Base-by-base conservation (phyloP, 495 filamentous ascomycete genomes). In the Pyrenopolyporus hunteri region DNA sequence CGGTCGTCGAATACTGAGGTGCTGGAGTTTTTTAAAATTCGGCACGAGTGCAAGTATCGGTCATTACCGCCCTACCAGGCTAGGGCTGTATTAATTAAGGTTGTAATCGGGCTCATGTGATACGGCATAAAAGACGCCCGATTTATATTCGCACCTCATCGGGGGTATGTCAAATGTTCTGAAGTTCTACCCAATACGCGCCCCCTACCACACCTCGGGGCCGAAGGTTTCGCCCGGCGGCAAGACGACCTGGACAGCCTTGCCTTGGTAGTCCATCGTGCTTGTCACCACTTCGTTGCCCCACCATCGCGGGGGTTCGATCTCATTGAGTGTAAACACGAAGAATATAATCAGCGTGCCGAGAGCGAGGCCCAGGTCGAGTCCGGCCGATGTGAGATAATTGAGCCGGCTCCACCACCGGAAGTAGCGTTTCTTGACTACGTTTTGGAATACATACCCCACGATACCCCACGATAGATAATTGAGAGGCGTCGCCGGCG, bases 391-490 rank as follows among this genome's bases (percentile, higher is more conserved):
- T 3, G 85, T 80, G 28, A 88, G 74, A 59, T 87, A 89, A 60
- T 88, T 87, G 71, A 75, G 78, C 28, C 86, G 77, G 19, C 81
- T 81, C 87, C 87, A 90, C 87, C 87, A 90, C 0, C 74, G 78
- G 42, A 85, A 82, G 56, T 82, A 75, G 2, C 79, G 74, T 28
- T 80, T 81, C 50, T 80, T 77, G 47, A 90, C 73, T 11, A 80
- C 51, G 45, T 83, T 79, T 64, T 90, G 85, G 77, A 90, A 90
- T 6, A 87, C 69, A 35, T 78, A 82, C 23, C 87, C 87, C 10
- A 88, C 83, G 17, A 84, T 73, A 67, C 84, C 86, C 87, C 87
- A 90, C 0, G 81, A 83, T 5, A 87, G 78, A 64, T 89, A 90
- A 65, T 84, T 89, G 39, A 89, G 78, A 6, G 86, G 85, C 2